Base-by-base conservation (phyloP, 129 eudicot genomes). In the Glebionis coronaria region DNA sequence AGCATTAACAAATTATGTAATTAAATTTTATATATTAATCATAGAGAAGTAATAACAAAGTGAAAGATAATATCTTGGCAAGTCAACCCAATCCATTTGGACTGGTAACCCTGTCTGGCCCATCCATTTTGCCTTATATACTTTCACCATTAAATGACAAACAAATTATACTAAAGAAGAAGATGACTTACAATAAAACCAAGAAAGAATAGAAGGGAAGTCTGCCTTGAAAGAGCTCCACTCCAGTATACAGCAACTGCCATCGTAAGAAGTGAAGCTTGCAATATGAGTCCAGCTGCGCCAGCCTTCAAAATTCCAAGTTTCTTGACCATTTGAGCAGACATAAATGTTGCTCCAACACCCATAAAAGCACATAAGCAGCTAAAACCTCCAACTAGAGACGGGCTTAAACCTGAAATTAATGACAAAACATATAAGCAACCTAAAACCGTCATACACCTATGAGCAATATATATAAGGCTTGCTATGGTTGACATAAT, bases 311-410 rank as follows among this genome's bases (percentile, higher is more conserved):
- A 82, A 56, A 94, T 83, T 66, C 99, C 99, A 70, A 89, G 85
- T 61, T 29, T 79, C 65, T 80, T 80, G 77, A 94, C 97, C 83
- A 94, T 77, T 66, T 70, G 82, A 72, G 99, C 93, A 63, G 99
- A 94, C 71, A 94, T 65, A 78, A 86, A 89, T 51, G 99, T 94
- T 75, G 99, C 99, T 67, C 97, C 91, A 49, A 94, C 92, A 23
- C 99, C 99, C 97, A 89, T 89, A 67, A 94, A 94, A 77, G 99
- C 99, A 73, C 97, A 94, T 75, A 89, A 87, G 73, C 97, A 95
- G 78, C 97, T 94, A 77, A 94, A 94, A 31, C 79, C 95, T 29
- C 99, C 99, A 65, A 94, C 90, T 44, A 94, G 70, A 65, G 99
- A 84, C 25, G 99, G 91, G 73, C 82, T 89, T 75, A 94, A 72